These are phyloP conservation scores for Phyllosticta citribraziliensis DNA, from an alignment of 2,329 filamentous ascomycete genomes.

Conservation along the genomic window DNA sequence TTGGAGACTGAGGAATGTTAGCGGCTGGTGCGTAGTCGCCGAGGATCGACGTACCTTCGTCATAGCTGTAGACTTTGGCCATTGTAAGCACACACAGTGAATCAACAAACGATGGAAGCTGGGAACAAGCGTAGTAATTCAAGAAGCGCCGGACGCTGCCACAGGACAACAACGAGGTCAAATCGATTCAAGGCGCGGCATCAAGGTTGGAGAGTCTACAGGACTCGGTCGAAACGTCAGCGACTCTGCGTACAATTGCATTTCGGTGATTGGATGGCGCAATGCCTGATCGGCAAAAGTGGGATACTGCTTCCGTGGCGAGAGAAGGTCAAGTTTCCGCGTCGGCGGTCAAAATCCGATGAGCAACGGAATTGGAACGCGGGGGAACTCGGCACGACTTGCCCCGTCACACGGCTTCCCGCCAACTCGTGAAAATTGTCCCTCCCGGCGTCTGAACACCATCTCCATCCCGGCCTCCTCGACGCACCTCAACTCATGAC, in stretches of 20 bases:
- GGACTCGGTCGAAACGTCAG: neutral
- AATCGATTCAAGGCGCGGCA: neutral
- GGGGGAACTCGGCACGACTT: conserved; percentile 10
- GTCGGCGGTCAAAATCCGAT: conserved; percentile 9
- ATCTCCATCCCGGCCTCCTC: neutral
- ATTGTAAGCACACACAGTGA: conserved; percentile 22
- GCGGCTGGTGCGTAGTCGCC: neutral
- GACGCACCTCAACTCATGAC: neutral
- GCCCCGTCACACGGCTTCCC: neutral
- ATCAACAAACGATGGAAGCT: neutral
- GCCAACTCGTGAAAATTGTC: neutral
- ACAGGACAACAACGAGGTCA: neutral
- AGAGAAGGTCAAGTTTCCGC: neutral
- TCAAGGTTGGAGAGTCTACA: neutral
- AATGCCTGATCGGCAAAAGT: conserved; percentile 7
- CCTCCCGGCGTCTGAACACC: neutral
- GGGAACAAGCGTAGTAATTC: neutral
- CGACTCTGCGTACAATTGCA: conserved; percentile 2
- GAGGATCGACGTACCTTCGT: conserved; percentile 44
- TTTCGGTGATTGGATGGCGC: conserved; percentile 6
- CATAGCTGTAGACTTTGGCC: conserved; percentile 57
- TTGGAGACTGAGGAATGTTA: conserved; percentile 47
- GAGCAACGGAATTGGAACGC: neutral
- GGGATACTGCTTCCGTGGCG: conserved; percentile 9
- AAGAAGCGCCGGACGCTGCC: neutral